Base-by-base conservation (phyloP, 2,329 filamentous ascomycete genomes). In the Xylaria hypoxylon region DNA sequence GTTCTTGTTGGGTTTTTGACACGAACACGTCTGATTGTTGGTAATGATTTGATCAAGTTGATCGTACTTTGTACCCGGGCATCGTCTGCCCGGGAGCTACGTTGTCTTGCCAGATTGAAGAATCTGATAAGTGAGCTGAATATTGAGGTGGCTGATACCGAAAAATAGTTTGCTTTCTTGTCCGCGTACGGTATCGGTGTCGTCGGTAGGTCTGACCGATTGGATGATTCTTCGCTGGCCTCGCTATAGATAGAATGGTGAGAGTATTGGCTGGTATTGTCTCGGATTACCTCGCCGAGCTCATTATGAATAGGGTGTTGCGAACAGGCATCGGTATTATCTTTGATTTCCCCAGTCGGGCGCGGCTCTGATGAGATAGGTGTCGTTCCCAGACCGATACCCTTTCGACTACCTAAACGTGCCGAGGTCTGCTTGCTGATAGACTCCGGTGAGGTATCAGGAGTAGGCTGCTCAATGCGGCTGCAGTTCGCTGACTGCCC, bases 41-140 rank as follows among this genome's bases (percentile, higher is more conserved):
- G 59, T 7, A 61, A 28, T 28, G 48, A 55, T 55, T 28, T 61
- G 48, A 61, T 61, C 28, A 61, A 15, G 38, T 40, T 61, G 28
- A 61, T 61, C 48, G 50, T 38, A 38, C 40, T 28, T 40, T 55
- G 38, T 55, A 61, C 59, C 48, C 48, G 50, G 48, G 48, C 40
- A 61, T 15, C 24, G 24, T 53, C 38, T 38, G 38, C 59, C 59
- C 38, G 48, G 31, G 59, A 61, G 48, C 38, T 47, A 44, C 26
- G 59, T 47, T 28, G 26, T 13, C 2, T 5, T n/a, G 38, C 48
- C 48, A 61, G 11, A 28, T 53, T 61, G 26, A 47, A 47, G 13
- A 53, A 47, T n/a, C 3, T 35, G 19, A 47, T 53, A 35, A 61
- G 5, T 35, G 35, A 52, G 26, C 38, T 47, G 11, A 8, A 10